These are phyloP conservation scores for Trichoderma virens DNA, from an alignment of 495 filamentous ascomycete species.

Conservation along the genomic window DNA sequence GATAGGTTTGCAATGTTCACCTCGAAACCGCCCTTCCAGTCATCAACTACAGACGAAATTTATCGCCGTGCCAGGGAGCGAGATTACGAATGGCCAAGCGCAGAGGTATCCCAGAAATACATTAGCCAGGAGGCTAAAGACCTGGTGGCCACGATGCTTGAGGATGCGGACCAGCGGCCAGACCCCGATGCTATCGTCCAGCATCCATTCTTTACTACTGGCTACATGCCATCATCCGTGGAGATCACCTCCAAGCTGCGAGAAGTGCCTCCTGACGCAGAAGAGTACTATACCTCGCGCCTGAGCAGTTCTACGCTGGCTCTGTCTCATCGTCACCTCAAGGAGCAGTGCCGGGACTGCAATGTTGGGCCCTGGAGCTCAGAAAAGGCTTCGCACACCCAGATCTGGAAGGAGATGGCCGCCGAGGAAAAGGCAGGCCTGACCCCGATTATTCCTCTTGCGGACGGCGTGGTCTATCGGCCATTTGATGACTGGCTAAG, in stretches of 20 bases:
- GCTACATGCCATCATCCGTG: slow-evolving; percentile 45
- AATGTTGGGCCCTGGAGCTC: slow-evolving; percentile 43
- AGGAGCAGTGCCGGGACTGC: slow-evolving; percentile 35
- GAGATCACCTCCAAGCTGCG: slow-evolving; percentile 45
- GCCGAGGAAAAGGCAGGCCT: slow-evolving; percentile 63
- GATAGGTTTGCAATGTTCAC: slow-evolving; percentile 77
- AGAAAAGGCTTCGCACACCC: slow-evolving; percentile 38
- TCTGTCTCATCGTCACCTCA: slow-evolving; percentile 28
- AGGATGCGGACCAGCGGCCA: slow-evolving; percentile 65
- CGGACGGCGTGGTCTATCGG: slow-evolving; percentile 59
- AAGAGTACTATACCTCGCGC: slow-evolving; percentile 32
- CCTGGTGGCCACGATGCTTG: slow-evolving; percentile 65
- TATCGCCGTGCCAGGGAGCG: slow-evolving; percentile 66
- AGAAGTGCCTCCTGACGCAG: slow-evolving; percentile 36
- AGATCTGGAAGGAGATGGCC: slow-evolving; percentile 60
- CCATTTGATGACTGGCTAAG: slow-evolving; percentile 39
- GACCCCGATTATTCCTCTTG: slow-evolving; percentile 61
- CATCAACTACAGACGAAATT: slow-evolving; percentile 77
- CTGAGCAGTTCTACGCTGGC: slow-evolving; percentile 16
- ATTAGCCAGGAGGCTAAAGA: slow-evolving; percentile 62
- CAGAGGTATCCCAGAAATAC: slow-evolving; percentile 39
- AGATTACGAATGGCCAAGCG: slow-evolving; percentile 69
- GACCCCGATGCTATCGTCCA: slow-evolving; percentile 75
- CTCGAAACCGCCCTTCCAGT: slow-evolving; percentile 84
- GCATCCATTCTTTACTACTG: slow-evolving; percentile 68